Conservation (phyloP, 371 early-diverging fungal genomes). For the Syncephalastrum monosporum region DNA sequence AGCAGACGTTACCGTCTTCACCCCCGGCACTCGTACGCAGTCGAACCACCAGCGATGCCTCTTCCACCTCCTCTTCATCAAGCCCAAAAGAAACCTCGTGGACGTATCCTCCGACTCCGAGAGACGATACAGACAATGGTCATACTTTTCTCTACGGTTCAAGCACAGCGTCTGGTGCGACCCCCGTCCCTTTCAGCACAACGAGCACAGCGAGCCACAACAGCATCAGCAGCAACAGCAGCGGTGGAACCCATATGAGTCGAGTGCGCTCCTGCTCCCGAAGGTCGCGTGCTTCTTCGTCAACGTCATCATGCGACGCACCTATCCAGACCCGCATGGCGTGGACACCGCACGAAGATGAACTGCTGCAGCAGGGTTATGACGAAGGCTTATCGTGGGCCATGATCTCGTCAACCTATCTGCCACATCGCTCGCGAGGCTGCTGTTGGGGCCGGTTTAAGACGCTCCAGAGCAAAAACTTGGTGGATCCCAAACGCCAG, state of each 20-base stretch:
- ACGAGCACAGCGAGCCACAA: background rate
- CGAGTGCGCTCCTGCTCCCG: constrained; percentile 9
- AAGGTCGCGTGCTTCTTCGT: constrained; percentile 7
- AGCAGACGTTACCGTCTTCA: constrained; percentile 4
- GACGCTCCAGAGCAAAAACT: constrained; percentile 36
- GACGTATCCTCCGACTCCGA: constrained; percentile 11
- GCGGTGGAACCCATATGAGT: background rate
- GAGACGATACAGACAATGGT: constrained; percentile 7
- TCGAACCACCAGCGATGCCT: constrained; percentile 12
- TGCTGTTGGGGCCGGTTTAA: constrained; percentile 52
- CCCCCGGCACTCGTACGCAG: constrained; percentile 11
- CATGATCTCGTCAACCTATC: constrained; percentile 40
- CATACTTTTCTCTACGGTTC: too few relatives aligned
- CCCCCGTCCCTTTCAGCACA: background rate
- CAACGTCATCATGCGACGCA: constrained; percentile 7
- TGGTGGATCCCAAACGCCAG: constrained; percentile 24
- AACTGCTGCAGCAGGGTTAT: constrained; percentile 38
- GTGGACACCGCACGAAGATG: constrained; percentile 43
- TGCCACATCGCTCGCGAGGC: constrained; percentile 46
- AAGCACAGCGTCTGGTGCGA: too few relatives aligned
- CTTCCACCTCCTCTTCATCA: constrained; percentile 7
- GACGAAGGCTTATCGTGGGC: constrained; percentile 46
- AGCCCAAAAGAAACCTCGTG: constrained; percentile 10
- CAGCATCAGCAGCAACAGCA: constrained; percentile 4
- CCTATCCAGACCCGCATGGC: constrained; percentile 23